Conservation (phyloP, 2,329 filamentous ascomycete genomes). For the Akanthomyces muscarius region DNA sequence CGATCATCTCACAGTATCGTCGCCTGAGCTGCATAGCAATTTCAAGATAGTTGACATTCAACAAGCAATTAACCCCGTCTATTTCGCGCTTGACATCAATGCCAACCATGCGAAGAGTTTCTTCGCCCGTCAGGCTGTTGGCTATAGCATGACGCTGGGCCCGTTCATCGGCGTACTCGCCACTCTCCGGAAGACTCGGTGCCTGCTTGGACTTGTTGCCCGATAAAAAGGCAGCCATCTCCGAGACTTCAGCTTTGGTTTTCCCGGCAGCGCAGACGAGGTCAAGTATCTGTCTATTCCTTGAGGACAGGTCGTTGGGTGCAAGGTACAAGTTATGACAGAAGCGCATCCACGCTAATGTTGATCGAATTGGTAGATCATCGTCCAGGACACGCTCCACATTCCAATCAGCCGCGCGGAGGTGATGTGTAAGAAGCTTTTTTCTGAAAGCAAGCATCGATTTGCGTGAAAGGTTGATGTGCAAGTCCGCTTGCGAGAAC, state of each 20-base stretch:
- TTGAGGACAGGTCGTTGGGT: neutral
- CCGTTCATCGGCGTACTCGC: neutral
- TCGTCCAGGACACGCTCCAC: conserved; percentile 33
- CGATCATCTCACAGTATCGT: conserved; percentile 28
- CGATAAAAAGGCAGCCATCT: too few relatives aligned
- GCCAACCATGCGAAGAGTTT: too few relatives aligned
- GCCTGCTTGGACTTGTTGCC: too few relatives aligned
- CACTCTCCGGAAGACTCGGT: neutral
- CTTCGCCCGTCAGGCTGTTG: too few relatives aligned
- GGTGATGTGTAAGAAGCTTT: conserved; percentile 23
- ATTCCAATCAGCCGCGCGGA: conserved; percentile 32
- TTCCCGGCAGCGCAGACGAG: too few relatives aligned
- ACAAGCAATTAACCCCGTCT: neutral
- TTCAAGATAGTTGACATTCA: conserved; percentile 28
- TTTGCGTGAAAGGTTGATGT: too few relatives aligned
- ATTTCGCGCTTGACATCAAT: neutral
- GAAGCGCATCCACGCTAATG: conserved; percentile 27
- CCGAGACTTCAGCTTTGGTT: too few relatives aligned
- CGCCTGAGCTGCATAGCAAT: conserved; percentile 27
- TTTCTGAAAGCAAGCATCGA: neutral
- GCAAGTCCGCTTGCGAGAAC: too few relatives aligned
- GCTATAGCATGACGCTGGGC: too few relatives aligned
- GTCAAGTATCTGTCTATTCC: neutral
- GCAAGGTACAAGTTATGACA: conserved; percentile 4
- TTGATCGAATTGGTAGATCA: conserved; percentile 25